These are phyloP conservation scores for Codiaeum variegatum DNA, from an alignment of 441 rosid species.

Conservation along the genomic window DNA sequence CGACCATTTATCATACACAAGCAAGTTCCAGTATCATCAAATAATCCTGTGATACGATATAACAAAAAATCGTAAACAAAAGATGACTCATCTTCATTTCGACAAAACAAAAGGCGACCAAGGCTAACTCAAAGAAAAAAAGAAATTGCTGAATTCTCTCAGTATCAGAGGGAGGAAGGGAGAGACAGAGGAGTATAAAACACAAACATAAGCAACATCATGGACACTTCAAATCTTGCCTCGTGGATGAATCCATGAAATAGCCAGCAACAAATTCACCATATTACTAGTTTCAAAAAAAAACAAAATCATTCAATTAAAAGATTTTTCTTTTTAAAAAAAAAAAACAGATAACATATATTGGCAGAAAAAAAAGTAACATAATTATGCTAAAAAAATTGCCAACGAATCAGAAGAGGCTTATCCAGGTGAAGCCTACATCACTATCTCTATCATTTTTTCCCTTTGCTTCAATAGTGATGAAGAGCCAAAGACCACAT, in stretches of 20 bases:
- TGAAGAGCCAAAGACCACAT: neutral
- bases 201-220: neutral
- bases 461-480: neutral
- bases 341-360: no score
- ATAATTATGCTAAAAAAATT: neutral
- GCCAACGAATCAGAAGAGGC: neutral
- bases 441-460: neutral
- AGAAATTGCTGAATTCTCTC: no score
- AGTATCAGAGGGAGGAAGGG: no score
- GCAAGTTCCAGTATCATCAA: neutral
- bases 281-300: no score
- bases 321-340: no score
- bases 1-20: neutral
- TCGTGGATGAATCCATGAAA: neutral
- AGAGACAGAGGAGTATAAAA: neutral
- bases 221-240: neutral
- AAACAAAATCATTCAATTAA: no score
- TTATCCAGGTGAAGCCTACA: neutral
- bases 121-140: no score
- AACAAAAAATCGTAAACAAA: neutral
- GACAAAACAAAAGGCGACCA: neutral
- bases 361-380: no score
- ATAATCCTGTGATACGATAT: conserved; percentile 8
- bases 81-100: neutral
- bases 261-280: neutral